These are phyloP conservation scores for Colletotrichum camelliae DNA, from an alignment of 2,329 filamentous ascomycete species.

Conservation along the genomic window DNA sequence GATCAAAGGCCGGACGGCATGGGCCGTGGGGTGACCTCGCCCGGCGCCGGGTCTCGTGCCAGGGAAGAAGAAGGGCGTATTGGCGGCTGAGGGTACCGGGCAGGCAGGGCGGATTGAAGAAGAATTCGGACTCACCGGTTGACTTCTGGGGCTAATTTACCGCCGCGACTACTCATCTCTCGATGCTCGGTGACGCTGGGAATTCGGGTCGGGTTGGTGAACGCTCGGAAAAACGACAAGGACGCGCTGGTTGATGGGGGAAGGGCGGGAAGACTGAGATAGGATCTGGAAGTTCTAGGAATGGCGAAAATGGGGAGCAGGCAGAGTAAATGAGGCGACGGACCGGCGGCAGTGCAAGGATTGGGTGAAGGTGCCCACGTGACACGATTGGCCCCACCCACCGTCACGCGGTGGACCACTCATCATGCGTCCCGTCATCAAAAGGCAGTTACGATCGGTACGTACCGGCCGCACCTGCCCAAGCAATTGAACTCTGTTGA, in stretches of 20 bases:
- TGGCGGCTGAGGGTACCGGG: background rate
- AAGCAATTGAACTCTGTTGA: background rate
- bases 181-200: slow-evolving; percentile 44
- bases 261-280: slow-evolving; percentile 13
- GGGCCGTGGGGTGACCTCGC: slow-evolving; percentile 4
- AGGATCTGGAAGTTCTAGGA: slow-evolving; percentile 23
- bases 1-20: background rate
- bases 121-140: slow-evolving; percentile 74
- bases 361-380: slow-evolving; percentile 13
- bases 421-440: slow-evolving; percentile 20
- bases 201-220: slow-evolving; percentile 19
- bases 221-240: slow-evolving; percentile 29
- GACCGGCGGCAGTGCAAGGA: slow-evolving; percentile 20
- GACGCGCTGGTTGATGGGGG: slow-evolving; percentile 30
- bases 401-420: slow-evolving; percentile 20
- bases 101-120: slow-evolving; percentile 3
- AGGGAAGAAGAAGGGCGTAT: slow-evolving; percentile 4
- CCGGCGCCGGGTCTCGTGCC: slow-evolving; percentile 12
- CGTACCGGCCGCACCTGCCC: background rate
- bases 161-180: slow-evolving; percentile 96
- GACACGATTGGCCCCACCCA: background rate
- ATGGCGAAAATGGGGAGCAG: slow-evolving; percentile 24
- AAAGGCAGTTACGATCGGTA: background rate
- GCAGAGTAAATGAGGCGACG: slow-evolving; percentile 24
- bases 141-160: slow-evolving; percentile 99